Conservation (phyloP, 1,139 yeast species). For the Ogataea hybrid region DNA sequence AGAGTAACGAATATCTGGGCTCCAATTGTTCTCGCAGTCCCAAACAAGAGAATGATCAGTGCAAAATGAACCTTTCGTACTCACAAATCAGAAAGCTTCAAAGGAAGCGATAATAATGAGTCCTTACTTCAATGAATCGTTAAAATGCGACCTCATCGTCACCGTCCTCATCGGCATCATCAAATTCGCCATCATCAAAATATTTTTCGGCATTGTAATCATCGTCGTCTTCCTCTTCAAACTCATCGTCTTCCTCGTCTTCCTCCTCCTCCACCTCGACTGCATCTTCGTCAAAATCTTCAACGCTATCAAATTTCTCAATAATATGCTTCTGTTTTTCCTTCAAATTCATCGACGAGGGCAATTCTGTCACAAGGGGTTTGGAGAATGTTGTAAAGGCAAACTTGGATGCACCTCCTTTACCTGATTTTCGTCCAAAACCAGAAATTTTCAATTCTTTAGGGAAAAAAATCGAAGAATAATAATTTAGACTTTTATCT, state of each 20-base stretch:
- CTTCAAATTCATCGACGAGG: slow-evolving; percentile 16
- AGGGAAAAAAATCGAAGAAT: slow-evolving; percentile 54
- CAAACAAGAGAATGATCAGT: neutral
- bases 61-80: slow-evolving; percentile 11
- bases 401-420: slow-evolving; percentile 39
- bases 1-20: neutral
- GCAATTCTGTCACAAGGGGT: neutral
- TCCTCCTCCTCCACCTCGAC: slow-evolving; percentile 62
- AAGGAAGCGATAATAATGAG: neutral
- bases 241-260: slow-evolving; percentile 73
- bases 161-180: slow-evolving; percentile 51
- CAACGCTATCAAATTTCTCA: slow-evolving; percentile 61
- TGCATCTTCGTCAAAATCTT: slow-evolving; percentile 42
- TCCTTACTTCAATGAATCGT: neutral
- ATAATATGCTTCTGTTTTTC: slow-evolving; percentile 44
- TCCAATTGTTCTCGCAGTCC: neutral
- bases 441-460: slow-evolving; percentile 62
- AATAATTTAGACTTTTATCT: neutral
- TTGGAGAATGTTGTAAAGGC: slow-evolving; percentile 4
- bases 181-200: slow-evolving; percentile 56
- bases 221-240: slow-evolving; percentile 75
- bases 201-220: slow-evolving; percentile 78
- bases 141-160: slow-evolving; percentile 70
- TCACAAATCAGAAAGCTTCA: slow-evolving; percentile 19
- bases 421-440: slow-evolving; percentile 48